A percentile compares a stretch with the other conserved stretches of the same genome.
Conservation (phyloP, 495 filamentous ascomycete genomes). For the Aspergillus leporis region DNA sequence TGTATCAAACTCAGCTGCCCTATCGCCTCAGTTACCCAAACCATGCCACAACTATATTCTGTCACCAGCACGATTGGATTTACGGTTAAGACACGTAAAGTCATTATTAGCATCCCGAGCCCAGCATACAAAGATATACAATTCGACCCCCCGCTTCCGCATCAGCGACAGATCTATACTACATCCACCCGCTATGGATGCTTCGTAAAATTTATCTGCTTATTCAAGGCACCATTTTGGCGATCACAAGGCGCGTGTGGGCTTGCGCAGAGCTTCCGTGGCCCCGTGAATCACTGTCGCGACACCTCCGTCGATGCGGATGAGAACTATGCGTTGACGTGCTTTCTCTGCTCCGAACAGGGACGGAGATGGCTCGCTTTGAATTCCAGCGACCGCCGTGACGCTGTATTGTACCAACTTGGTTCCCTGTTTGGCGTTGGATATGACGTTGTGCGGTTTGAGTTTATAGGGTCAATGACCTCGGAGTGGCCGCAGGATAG, state of each 20-base stretch:
- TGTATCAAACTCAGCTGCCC: conserved; percentile 12
- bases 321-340: conserved; percentile 38
- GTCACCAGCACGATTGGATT: not conserved
- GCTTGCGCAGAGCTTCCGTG: conserved; percentile 25
- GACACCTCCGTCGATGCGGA: conserved; percentile 36
- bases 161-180: conserved; percentile 19
- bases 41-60: not conserved
- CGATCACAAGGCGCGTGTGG: conserved; percentile 28
- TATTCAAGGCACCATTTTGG: conserved; percentile 47
- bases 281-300: conserved; percentile 34
- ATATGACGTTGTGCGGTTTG: conserved; percentile 4
- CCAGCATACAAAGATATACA: conserved; percentile 32
- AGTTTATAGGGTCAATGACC: conserved; percentile 23
- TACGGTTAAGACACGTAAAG: conserved; percentile 20
- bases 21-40: conserved; percentile 17
- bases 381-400: conserved; percentile 14
- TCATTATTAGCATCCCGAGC: conserved; percentile 40
- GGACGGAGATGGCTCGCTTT: conserved; percentile 32
- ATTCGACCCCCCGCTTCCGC: conserved; percentile 33
- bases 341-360: conserved; percentile 34
- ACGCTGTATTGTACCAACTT: conserved; percentile 14
- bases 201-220: conserved; percentile 37
- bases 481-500: conserved; percentile 31
- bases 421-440: conserved; percentile 10
- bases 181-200: conserved; percentile 30